These are phyloP conservation scores for Cryphonectria radicalis DNA, from an alignment of 2,329 filamentous ascomycete species.

Conservation along the genomic window DNA sequence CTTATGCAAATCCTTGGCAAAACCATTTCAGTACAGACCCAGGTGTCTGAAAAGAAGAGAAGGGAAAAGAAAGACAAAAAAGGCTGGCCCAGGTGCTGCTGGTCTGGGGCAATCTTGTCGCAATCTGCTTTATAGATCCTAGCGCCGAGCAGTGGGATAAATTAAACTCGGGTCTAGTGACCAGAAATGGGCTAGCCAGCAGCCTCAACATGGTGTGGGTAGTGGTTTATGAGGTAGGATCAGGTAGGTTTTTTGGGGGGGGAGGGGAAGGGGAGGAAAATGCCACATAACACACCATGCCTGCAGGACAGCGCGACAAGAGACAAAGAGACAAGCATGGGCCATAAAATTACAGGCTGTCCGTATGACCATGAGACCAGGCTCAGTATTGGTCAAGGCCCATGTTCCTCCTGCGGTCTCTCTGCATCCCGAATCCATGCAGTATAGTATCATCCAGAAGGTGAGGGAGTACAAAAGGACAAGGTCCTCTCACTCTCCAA, in stretches of 20 bases:
- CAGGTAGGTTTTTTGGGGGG: not conserved
- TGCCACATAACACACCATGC: slow-evolving; percentile 1
- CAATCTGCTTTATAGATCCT: slow-evolving; percentile 27
- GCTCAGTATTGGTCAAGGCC: slow-evolving; percentile 27
- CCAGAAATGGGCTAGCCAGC: slow-evolving; percentile 20
- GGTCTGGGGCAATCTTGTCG: slow-evolving; percentile 24
- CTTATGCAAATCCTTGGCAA: not conserved
- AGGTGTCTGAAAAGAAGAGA: not conserved
- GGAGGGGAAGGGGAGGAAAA: not conserved
- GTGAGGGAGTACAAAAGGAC: slow-evolving; percentile 20
- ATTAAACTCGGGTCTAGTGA: slow-evolving; percentile 27
- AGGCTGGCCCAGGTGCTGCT: not conserved
- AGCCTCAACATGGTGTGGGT: slow-evolving; percentile 20
- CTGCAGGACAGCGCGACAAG: not conserved
- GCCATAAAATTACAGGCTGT: slow-evolving; percentile 23
- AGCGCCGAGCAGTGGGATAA: slow-evolving; percentile 24
- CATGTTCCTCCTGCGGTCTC: not conserved
- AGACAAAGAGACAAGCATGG: slow-evolving; percentile 14
- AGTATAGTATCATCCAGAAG: slow-evolving; percentile 17
- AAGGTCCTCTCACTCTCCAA: slow-evolving; percentile 25
- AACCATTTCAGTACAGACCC: not conserved
- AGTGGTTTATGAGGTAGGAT: slow-evolving; percentile 17
- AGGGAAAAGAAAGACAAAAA: not conserved
- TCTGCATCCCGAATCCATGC: slow-evolving; percentile 28
- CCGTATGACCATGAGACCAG: slow-evolving; percentile 25